Evolutionary conservation across 2,329 filamentous ascomycete genomes (phyloP).

Genomic region (Xylariaceae sp.): DNA sequence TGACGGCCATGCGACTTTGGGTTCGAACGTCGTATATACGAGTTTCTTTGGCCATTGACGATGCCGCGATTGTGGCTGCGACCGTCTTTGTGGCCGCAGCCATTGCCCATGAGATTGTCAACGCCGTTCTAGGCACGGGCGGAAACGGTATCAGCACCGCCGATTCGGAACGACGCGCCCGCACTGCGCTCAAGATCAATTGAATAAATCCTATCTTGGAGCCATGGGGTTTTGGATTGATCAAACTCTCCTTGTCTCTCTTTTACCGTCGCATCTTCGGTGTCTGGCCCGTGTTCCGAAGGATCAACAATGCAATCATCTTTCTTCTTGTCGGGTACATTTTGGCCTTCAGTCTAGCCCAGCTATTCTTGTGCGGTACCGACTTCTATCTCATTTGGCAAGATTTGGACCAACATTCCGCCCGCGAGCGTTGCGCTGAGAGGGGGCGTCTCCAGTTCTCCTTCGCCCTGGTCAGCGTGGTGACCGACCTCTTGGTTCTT

Average conservation of each 20-base stretch:
- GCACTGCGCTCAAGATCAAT: conserved; percentile 9
- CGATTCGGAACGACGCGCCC: conserved; percentile 5
- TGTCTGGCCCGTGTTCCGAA: conserved; percentile 5
- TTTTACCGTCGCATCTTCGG: conserved; percentile 13
- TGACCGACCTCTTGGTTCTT: conserved; percentile 10
- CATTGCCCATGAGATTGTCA: conserved; percentile 6
- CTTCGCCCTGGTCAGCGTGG: conserved; percentile 9
- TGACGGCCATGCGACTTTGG: conserved; percentile 9
- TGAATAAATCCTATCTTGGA: conserved; percentile 9
- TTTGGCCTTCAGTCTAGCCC: conserved; percentile 1
- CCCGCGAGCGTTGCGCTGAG: conserved; percentile 5
- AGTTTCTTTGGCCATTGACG: conserved; percentile 2
- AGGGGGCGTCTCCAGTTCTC: conserved; percentile 8
- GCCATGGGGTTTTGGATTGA: conserved; percentile 9
- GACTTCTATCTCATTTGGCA: conserved; percentile 14
- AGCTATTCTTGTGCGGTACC: conserved; percentile 10
- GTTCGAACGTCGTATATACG: conserved; percentile 8
- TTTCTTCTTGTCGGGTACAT: conserved; percentile 3
- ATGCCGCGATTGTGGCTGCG: conserved; percentile 2
- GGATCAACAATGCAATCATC: conserved; percentile 5
- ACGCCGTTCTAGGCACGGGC: conserved; percentile 8
- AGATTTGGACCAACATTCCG: conserved; percentile 7
- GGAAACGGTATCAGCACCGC: conserved; percentile 7
- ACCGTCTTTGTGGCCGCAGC: conserved; percentile 7
- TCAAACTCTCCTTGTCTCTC: conserved; percentile 13